phyloP scores from a whole-genome alignment of 1,284 basidiomycete genomes.

The Inonotus obliquus region DNA sequence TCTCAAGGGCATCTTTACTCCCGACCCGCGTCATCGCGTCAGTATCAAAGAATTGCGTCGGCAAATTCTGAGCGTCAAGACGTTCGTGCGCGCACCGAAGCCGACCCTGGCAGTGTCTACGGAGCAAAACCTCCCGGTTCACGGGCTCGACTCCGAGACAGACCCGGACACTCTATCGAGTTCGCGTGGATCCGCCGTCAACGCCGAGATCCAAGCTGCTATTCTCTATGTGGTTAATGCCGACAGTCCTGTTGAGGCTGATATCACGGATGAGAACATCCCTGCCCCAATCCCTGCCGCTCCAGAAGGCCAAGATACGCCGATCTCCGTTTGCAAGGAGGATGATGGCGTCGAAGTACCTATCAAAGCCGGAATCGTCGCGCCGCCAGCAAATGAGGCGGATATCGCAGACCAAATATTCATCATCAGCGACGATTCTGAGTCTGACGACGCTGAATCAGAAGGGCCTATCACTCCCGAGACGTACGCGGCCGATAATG shows the following conservation, averaged over 20 bases:
- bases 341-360: not conserved
- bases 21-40: conserved; percentile 67
- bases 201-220: not conserved
- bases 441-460: conserved; percentile 1
- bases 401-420: not conserved
- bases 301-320: not conserved
- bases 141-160: not conserved
- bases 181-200: not conserved
- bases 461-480: conserved; percentile 14
- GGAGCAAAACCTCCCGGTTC: not conserved
- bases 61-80: conserved; percentile 41
- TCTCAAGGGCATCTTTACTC: conserved; percentile 64
- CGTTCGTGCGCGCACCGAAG: not conserved
- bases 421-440: not conserved
- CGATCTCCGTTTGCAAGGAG: not conserved
- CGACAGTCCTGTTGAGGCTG: not conserved
- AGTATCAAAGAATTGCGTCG: conserved; percentile 67
- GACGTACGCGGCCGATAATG: not conserved
- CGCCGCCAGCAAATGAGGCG: not conserved
- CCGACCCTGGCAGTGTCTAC: not conserved
- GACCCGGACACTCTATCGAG: not conserved
- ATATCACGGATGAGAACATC: not conserved
- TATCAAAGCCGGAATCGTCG: not conserved
- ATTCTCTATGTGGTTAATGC: not conserved
- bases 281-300: not conserved